These are phyloP conservation scores for Fusarium sp. DNA, from an alignment of 2,329 filamentous ascomycete genomes.

Conservation along the genomic window DNA sequence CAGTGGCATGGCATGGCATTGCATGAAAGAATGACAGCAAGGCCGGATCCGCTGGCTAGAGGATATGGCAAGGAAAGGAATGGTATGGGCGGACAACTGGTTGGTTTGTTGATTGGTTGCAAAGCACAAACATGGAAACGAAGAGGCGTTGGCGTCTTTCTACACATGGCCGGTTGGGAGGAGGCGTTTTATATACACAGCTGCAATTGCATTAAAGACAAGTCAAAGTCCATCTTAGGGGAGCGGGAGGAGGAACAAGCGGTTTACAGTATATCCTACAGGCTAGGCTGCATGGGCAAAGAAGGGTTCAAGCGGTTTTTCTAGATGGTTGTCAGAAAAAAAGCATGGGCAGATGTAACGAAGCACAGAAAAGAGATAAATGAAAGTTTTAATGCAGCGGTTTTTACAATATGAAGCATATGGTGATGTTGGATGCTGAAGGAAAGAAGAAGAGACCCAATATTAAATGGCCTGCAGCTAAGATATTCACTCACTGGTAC, in stretches of 20 bases:
- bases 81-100: constrained; percentile 7
- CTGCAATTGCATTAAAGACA: constrained; percentile 43
- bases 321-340: constrained; percentile 45
- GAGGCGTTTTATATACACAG: constrained; percentile 47
- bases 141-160: constrained; percentile 47
- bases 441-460: no score
- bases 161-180: constrained; percentile 42
- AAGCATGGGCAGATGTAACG: constrained; percentile 46
- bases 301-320: constrained; percentile 41
- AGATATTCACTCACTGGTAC: background rate
- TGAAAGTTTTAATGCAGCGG: constrained; percentile 42
- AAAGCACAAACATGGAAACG: constrained; percentile 36
- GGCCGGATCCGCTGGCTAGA: constrained; percentile 16
- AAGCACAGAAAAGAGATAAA: constrained; percentile 46
- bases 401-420: background rate
- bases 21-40: constrained; percentile 31
- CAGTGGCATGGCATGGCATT: constrained; percentile 1
- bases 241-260: constrained; percentile 19
- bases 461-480: no score
- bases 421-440: no score
- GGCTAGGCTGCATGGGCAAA: constrained; percentile 43
- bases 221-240: constrained; percentile 35
- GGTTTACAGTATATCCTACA: constrained; percentile 39
- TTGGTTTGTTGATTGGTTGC: constrained; percentile 20
- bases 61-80: background rate